Evolutionary conservation across 176 grass and related monocot species (phyloP).

Genomic region (Oryza glumipatula): DNA sequence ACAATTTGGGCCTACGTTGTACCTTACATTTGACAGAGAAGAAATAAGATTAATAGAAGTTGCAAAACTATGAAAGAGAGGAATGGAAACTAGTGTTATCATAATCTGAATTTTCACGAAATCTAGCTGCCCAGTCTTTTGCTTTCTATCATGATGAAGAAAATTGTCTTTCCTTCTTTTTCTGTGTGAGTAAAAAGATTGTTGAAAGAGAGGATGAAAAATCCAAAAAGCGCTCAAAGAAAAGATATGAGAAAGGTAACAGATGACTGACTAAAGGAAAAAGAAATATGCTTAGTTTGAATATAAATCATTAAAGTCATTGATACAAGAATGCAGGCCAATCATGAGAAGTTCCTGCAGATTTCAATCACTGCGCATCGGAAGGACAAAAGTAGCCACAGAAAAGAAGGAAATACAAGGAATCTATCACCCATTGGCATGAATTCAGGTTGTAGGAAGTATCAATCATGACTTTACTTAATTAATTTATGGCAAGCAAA

Average conservation of each 20-base stretch:
- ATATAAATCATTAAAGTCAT: constrained; percentile 30
- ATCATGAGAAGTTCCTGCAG: constrained; percentile 38
- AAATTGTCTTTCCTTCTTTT: background rate
- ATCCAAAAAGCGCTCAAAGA: constrained; percentile 45
- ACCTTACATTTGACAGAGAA: background rate
- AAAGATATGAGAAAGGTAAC: constrained; percentile 47
- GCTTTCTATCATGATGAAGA: constrained; percentile 28
- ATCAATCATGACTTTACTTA: constrained; percentile 11
- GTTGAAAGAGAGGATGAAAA: constrained; percentile 47
- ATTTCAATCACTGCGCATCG: constrained; percentile 35
- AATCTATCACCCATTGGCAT: constrained; percentile 1
- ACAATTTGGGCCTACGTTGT: background rate
- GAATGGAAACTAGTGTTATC: constrained; percentile 5
- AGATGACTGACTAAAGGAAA: constrained; percentile 51
- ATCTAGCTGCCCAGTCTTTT: constrained; percentile 23
- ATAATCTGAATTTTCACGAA: constrained; percentile 13
- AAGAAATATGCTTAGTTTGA: constrained; percentile 33
- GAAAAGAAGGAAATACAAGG: constrained; percentile 11
- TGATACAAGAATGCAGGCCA: constrained; percentile 10
- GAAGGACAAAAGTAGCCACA: background rate
- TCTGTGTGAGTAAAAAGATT: constrained; percentile 25
- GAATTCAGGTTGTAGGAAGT: constrained; percentile 29
- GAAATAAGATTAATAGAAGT: background rate
- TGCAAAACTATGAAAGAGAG: background rate
- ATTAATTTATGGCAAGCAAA: constrained; percentile 30